Conservation (phyloP, 1,284 basidiomycete species). For the Naganishia albida region DNA sequence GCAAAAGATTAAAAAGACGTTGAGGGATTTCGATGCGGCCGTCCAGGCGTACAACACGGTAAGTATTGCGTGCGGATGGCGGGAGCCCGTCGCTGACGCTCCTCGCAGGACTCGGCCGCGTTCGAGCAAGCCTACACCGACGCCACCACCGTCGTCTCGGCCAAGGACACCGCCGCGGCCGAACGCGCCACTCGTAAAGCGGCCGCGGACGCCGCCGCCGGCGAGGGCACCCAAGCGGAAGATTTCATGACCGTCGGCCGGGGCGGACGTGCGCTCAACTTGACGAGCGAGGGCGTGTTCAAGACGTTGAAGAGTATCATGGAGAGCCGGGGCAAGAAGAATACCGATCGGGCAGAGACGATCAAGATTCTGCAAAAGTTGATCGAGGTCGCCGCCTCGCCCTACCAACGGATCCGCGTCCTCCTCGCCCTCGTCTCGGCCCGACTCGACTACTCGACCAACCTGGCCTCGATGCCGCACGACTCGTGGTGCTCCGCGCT, state of each 20-base stretch:
- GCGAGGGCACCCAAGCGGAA: slow-evolving; percentile 54
- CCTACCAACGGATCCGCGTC: slow-evolving; percentile 93
- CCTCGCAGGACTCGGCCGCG: slow-evolving; percentile 74
- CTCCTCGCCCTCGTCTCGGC: slow-evolving; percentile 90
- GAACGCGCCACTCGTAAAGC: slow-evolving; percentile 42
- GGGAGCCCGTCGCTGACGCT: background rate
- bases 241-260: slow-evolving; percentile 91
- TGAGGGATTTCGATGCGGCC: slow-evolving; percentile 84
- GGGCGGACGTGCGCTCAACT: slow-evolving; percentile 79
- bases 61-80: slow-evolving; percentile 41
- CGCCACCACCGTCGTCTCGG: slow-evolving; percentile 57
- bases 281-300: slow-evolving; percentile 86
- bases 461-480: slow-evolving; percentile 76
- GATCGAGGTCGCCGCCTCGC: slow-evolving; percentile 76
- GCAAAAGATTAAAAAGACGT: slow-evolving; percentile 90
- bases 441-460: slow-evolving; percentile 80
- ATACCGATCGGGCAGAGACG: slow-evolving; percentile 94
- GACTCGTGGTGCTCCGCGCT: slow-evolving; percentile 89
- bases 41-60: slow-evolving; percentile 79
- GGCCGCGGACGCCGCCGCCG: slow-evolving; percentile 48
- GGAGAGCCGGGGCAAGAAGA: slow-evolving; percentile 66
- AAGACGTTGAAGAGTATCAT: slow-evolving; percentile 89
- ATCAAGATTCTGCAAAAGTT: slow-evolving; percentile 86
- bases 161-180: slow-evolving; percentile 57
- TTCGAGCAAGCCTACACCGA: slow-evolving; percentile 76